Conservation (phyloP, 352 stramenopile species). For the Phytophthora vignae region DNA sequence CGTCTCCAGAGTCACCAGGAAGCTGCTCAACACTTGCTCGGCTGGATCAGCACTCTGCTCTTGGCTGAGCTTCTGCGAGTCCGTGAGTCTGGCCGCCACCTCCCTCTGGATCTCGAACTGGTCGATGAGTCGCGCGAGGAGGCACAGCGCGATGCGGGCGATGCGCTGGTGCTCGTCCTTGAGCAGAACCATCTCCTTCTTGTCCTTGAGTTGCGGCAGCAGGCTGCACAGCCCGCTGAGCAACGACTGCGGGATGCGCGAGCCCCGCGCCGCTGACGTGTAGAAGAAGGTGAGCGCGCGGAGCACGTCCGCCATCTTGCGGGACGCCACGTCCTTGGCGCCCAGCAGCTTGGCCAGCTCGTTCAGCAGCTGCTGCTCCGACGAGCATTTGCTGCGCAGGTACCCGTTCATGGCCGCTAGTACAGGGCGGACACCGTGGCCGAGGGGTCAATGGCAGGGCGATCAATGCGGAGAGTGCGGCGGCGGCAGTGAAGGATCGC, state of each 20-base stretch:
- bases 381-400: constrained; percentile 73
- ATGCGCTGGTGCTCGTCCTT: constrained; percentile 73
- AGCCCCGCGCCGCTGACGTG: constrained; percentile 58
- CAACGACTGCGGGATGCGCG: constrained; percentile 63
- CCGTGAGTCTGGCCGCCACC: constrained; percentile 22
- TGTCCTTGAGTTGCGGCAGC: constrained; percentile 79
- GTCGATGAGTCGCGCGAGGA: constrained; percentile 68
- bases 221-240: constrained; percentile 71
- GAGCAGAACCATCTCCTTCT: constrained; percentile 51
- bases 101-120: constrained; percentile 61
- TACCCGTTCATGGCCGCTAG: constrained; percentile 68
- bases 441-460: too few species aligned
- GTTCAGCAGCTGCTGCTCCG: constrained; percentile 87
- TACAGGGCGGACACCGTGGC: too few species aligned
- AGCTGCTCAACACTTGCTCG: constrained; percentile 45
- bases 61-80: constrained; percentile 21
- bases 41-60: constrained; percentile 60
- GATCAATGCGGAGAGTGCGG: too few species aligned
- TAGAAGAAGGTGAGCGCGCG: constrained; percentile 82
- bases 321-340: constrained; percentile 69
- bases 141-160: constrained; percentile 64
- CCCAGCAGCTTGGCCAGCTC: constrained; percentile 72
- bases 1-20: constrained; percentile 62
- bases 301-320: constrained; percentile 75
- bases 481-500: constrained; percentile 17